Base-by-base conservation (phyloP, 2,329 filamentous ascomycete species). In the Ilyonectria destructans region DNA sequence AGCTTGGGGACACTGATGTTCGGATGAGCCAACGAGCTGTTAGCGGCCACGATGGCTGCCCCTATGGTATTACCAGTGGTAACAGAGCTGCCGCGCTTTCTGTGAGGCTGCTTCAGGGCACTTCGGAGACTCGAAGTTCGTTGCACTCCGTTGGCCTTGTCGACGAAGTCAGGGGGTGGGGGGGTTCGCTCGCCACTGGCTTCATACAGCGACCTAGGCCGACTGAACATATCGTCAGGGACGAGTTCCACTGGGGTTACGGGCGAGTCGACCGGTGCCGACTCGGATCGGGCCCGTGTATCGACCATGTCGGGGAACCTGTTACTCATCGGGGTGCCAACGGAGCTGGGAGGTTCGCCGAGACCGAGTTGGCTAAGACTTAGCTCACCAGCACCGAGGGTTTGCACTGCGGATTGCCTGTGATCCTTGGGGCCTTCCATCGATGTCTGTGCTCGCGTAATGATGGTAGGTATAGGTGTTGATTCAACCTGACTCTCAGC, bases 351-450 rank as follows among this genome's bases (percentile, higher is more conserved):
- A n/a, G 84, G 77, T 57, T 93, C 91, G 12, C 86, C 81, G 62
- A 98, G 93, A 37, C 96, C 96, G 48, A 98, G 85, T 77, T 97
- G 94, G 75, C 93, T 95, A 64, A 98, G 87, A 79, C 94, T 97
- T 55, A 99, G 85, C 77, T 98, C 93, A 6, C 96, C 96, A 75
- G 90, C 90, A 13, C 96, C 96, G 57, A 99, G 86, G 1, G 96
- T 98, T 77, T 96, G 94, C 2, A 98, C 89, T 1, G 96, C 95
- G 13, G 91, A 89, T 73, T 94, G 91, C 75, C 90, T 93, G 68
- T 87, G 87, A 63, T 85, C 85, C 79, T 83, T 85, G 62, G 74
- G 80, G 58, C 76, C 78, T 58, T 73, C 74, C 60, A 64, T 67
- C 31, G 49, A 48, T 48, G 48, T 73, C 64, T 40, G 67, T 43